A percentile compares a stretch with the other conserved stretches of the same genome.
Conservation (phyloP, 805 yeast genomes). For the Huiozyma naganishii region DNA sequence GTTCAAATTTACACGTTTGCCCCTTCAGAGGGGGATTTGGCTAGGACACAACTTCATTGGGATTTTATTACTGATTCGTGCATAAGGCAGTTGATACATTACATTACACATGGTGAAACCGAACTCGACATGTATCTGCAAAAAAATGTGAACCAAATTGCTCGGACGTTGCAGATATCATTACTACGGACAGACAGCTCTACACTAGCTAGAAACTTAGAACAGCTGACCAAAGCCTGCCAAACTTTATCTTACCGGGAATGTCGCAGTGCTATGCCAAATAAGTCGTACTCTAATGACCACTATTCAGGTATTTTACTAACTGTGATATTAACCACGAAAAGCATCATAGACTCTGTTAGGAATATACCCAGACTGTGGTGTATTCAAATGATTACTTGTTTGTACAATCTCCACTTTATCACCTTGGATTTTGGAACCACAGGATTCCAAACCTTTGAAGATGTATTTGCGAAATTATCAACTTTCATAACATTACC, state of each 20-base stretch:
- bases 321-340: slow-evolving; percentile 11
- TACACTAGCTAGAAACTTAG: slow-evolving; percentile 4
- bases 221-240: slow-evolving; percentile 5
- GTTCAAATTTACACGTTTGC: slow-evolving; percentile 10
- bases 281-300: slow-evolving; percentile 8
- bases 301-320: slow-evolving; percentile 14
- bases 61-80: slow-evolving; percentile 8
- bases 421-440: slow-evolving; percentile 19
- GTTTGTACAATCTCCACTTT: slow-evolving; percentile 16
- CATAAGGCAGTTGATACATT: slow-evolving; percentile 6
- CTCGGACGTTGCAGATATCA: slow-evolving; percentile 13
- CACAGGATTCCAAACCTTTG: slow-evolving; percentile 20
- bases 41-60: slow-evolving; percentile 8
- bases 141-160: slow-evolving; percentile 14
- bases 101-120: slow-evolving; percentile 3
- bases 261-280: slow-evolving; percentile 3
- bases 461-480: slow-evolving; percentile 6
- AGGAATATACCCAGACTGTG: slow-evolving; percentile 3
- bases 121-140: slow-evolving; percentile 4
- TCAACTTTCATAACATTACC: slow-evolving; percentile 7
- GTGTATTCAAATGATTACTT: slow-evolving; percentile 9
- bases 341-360: slow-evolving; percentile 8
- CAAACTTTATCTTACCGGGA: slow-evolving; percentile 10
- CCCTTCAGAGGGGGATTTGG: slow-evolving; percentile 2
- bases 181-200: slow-evolving; percentile 3